Evolutionary conservation across 495 filamentous ascomycete species (phyloP).

Genomic region (Pseudomonodictys pantanalensis): DNA sequence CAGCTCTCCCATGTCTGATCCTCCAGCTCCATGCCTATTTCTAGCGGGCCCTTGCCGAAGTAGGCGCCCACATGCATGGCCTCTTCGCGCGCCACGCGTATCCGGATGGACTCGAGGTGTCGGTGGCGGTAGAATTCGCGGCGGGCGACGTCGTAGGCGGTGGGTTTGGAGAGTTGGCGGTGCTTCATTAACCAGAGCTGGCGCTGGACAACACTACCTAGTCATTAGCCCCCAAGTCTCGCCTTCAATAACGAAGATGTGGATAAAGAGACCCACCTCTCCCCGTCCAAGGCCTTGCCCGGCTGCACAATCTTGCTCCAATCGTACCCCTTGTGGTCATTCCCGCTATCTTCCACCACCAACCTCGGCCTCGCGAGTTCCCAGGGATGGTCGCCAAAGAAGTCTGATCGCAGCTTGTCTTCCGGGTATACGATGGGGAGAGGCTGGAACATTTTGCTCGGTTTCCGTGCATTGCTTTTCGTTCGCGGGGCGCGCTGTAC

Average conservation of each 20-base stretch:
- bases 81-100: conserved; percentile 83
- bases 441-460: conserved; percentile 76
- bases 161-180: conserved; percentile 54
- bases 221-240: conserved; percentile 3
- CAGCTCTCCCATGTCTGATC: conserved; percentile 72
- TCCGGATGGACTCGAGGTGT: conserved; percentile 77
- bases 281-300: conserved; percentile 78
- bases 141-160: conserved; percentile 84
- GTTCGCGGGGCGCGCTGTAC: conserved; percentile 32
- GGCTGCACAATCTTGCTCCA: conserved; percentile 78
- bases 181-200: conserved; percentile 80
- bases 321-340: conserved; percentile 68
- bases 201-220: conserved; percentile 83
- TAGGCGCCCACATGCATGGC: conserved; percentile 78
- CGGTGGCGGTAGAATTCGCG: conserved; percentile 86
- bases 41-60: conserved; percentile 71
- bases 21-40: conserved; percentile 81
- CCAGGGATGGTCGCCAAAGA: conserved; percentile 95
- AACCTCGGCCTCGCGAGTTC: conserved; percentile 87
- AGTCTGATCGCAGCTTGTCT: conserved; percentile 72
- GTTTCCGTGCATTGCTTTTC: conserved; percentile 42
- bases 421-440: conserved; percentile 77
- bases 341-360: conserved; percentile 80
- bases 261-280: conserved; percentile 63
- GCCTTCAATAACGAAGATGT: too few relatives aligned